phyloP scores from a whole-genome alignment of 805 yeast species.

The Ogataea neopini region DNA sequence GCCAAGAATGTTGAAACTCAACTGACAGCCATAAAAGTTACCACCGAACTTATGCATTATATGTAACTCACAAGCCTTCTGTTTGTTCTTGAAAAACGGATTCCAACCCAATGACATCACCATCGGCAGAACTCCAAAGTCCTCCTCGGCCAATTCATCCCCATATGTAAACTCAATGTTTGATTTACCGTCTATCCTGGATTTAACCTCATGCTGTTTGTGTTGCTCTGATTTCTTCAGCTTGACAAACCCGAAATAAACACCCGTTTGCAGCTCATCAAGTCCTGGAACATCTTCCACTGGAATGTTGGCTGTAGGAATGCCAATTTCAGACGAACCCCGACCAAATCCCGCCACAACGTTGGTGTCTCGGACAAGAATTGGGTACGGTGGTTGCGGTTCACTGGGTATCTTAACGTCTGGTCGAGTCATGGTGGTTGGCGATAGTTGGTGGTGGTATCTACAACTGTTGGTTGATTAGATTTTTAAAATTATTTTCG shows the following conservation, averaged over 20 bases:
- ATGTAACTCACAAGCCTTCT: slow-evolving; percentile 86
- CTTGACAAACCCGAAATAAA: slow-evolving; percentile 75
- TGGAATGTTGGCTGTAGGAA: slow-evolving; percentile 92
- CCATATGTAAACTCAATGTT: slow-evolving; percentile 67
- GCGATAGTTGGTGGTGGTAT: too few relatives aligned
- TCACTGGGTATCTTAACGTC: slow-evolving; percentile 40
- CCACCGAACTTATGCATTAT: slow-evolving; percentile 68
- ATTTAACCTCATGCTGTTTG: slow-evolving; percentile 14
- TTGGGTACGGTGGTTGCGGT: slow-evolving; percentile 51
- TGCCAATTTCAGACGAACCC: slow-evolving; percentile 90
- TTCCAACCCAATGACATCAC: slow-evolving; percentile 97
- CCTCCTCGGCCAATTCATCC: slow-evolving; percentile 43
- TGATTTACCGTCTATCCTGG: slow-evolving; percentile 39
- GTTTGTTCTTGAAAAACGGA: slow-evolving; percentile 80
- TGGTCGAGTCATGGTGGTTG: slow-evolving; percentile 42
- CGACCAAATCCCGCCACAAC: slow-evolving; percentile 89
- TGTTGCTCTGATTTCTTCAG: slow-evolving; percentile 22
- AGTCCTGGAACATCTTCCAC: slow-evolving; percentile 46
- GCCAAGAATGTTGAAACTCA: slow-evolving; percentile 74
- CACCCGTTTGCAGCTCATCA: slow-evolving; percentile 63
- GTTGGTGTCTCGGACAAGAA: slow-evolving; percentile 43
- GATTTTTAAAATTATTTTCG: not conserved
- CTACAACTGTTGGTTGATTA: too few relatives aligned
- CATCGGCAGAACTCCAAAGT: slow-evolving; percentile 65
- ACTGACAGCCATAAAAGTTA: slow-evolving; percentile 80